Conservation (phyloP, 2,329 filamentous ascomycete genomes). For the Fusarium sp. region DNA sequence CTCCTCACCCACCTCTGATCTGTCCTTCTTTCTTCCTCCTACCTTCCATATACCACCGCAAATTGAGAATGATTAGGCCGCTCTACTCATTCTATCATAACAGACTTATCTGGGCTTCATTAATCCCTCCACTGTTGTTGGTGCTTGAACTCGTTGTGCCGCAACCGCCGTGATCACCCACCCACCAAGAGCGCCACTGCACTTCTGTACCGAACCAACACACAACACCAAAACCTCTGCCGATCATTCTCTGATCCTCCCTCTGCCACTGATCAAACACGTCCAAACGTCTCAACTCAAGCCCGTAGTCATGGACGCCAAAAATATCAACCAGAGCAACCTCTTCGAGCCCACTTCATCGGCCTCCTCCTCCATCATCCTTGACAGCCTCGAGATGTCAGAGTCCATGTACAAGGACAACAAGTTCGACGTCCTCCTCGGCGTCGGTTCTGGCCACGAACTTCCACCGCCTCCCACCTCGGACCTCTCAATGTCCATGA, state of each 20-base stretch:
- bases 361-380: constrained; percentile 21
- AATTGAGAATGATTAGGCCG: not conserved
- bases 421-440: not conserved
- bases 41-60: not conserved
- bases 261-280: not conserved
- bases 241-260: not conserved
- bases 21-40: not conserved
- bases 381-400: constrained; percentile 14
- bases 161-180: not conserved
- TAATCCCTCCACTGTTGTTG: not conserved
- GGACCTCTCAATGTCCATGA: constrained; percentile 17
- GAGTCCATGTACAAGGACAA: constrained; percentile 3
- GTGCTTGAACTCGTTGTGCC: not conserved
- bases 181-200: not conserved
- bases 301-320: not conserved
- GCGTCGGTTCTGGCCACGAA: constrained; percentile 2
- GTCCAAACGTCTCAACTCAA: not conserved
- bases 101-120: not conserved
- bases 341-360: constrained; percentile 14
- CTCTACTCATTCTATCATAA: not conserved
- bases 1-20: constrained; percentile 11
- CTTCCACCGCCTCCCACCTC: constrained; percentile 18
- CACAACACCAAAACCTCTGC: not conserved
- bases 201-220: not conserved
- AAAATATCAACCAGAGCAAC: constrained; percentile 10